Percentiles rank a stretch among this genome's conserved stretches.
Conservation (phyloP, 2,329 filamentous ascomycete species). For the Xylariaceae sp. region DNA sequence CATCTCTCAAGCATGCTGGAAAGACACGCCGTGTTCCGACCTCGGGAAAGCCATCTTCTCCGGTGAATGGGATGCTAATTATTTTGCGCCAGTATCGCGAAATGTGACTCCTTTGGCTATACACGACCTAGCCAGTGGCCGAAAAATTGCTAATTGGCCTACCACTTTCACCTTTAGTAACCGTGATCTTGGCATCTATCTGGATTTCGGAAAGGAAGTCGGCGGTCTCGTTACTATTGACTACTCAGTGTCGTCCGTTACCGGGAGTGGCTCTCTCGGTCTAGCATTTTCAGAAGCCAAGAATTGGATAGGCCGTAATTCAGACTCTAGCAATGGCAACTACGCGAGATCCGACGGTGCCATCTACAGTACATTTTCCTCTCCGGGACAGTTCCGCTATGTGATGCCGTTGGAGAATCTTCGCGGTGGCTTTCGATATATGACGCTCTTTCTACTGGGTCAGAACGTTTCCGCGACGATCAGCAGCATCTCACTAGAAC, state of each 20-base stretch:
- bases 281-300: constrained; percentile 40
- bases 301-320: constrained; percentile 37
- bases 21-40: constrained; percentile 47
- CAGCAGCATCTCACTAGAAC: constrained; percentile 23
- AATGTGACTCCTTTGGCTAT: constrained; percentile 42
- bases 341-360: constrained; percentile 33
- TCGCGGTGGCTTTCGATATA: constrained; percentile 40
- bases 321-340: constrained; percentile 37
- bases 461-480: constrained; percentile 25
- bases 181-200: constrained; percentile 17
- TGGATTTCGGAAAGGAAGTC: constrained; percentile 29
- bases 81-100: constrained; percentile 49
- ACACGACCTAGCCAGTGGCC: constrained; percentile 25
- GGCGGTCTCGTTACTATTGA: constrained; percentile 28
- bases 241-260: constrained; percentile 20
- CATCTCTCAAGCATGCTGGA: constrained; percentile 43
- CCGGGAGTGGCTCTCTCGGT: constrained; percentile 32
- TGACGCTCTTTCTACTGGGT: constrained; percentile 36
- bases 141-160: constrained; percentile 15
- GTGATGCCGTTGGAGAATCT: constrained; percentile 35
- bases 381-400: constrained; percentile 32
- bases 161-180: constrained; percentile 13
- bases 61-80: constrained; percentile 53
- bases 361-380: constrained; percentile 34
- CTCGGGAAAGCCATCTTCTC: constrained; percentile 46